These are phyloP conservation scores for Cladosporium sp. DNA, from an alignment of 2,329 filamentous ascomycete species.

Conservation along the genomic window DNA sequence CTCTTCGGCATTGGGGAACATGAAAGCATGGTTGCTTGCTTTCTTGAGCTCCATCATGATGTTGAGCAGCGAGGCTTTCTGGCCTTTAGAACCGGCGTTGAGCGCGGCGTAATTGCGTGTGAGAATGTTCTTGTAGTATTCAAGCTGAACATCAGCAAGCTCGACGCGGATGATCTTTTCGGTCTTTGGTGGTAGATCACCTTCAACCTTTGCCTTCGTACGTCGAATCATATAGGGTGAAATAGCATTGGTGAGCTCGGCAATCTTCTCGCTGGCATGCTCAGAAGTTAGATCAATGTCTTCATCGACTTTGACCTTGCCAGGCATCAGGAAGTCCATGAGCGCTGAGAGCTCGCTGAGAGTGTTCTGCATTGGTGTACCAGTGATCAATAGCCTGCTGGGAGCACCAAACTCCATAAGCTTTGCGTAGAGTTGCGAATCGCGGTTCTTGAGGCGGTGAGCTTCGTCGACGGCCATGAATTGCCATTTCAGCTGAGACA, in stretches of 20 bases:
- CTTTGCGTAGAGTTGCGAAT: constrained; percentile 88
- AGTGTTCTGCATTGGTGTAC: constrained; percentile 97
- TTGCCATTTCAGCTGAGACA: constrained; percentile 95
- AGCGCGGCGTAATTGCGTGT: constrained; percentile 94
- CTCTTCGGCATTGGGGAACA: constrained; percentile 93
- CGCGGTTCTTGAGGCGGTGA: constrained; percentile 92
- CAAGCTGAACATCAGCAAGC: constrained; percentile 90
- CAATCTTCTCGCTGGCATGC: constrained; percentile 83
- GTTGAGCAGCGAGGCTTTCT: constrained; percentile 93
- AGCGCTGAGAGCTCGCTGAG: constrained; percentile 87
- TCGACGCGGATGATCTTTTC: constrained; percentile 99
- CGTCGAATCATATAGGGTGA: constrained; percentile 92
- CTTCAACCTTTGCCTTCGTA: constrained; percentile 97
- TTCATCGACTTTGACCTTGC: constrained; percentile 85
- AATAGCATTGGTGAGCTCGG: constrained; percentile 81
- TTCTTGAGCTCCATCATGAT: constrained; percentile 99
- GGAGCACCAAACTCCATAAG: constrained; percentile 84
- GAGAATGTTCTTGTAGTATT: constrained; percentile 98
- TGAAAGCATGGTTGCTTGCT: constrained; percentile 97
- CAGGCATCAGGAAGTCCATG: constrained; percentile 97
- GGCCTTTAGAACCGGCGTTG: constrained; percentile 84
- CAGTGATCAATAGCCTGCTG: constrained; percentile 89
- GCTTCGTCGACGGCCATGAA: constrained; percentile 95
- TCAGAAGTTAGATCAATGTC: constrained; percentile 80
- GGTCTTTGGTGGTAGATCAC: constrained; percentile 92